A percentile compares a stretch with the other conserved stretches of the same genome.
Conservation (phyloP, 2,329 filamentous ascomycete genomes). For the Arthrobotrys sphaeroides region DNA sequence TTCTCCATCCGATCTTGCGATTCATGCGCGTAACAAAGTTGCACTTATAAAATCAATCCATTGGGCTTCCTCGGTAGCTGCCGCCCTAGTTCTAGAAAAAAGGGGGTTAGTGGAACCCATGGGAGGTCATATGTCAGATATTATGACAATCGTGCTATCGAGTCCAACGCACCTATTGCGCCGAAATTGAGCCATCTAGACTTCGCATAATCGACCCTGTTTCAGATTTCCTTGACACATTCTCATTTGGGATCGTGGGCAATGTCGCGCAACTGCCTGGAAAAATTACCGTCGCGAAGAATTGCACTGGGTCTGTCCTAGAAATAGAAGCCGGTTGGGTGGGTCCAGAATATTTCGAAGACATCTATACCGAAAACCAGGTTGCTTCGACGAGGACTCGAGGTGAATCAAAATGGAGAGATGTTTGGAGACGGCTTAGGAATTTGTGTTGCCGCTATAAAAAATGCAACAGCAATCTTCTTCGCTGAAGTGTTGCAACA, state of each 20-base stretch:
- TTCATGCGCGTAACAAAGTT: constrained; percentile 15
- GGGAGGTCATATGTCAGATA: background rate
- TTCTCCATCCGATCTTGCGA: constrained; percentile 9
- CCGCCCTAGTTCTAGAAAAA: background rate
- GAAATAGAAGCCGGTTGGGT: background rate
- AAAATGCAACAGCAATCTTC: too few species aligned
- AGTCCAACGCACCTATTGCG: background rate
- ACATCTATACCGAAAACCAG: too few species aligned
- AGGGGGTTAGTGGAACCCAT: background rate
- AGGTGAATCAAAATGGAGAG: too few species aligned
- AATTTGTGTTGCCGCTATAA: too few species aligned
- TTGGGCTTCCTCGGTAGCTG: background rate
- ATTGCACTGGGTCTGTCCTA: background rate
- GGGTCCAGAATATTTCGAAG: background rate
- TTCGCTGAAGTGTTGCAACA: too few species aligned
- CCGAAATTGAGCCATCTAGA: background rate
- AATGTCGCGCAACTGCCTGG: background rate
- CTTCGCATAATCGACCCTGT: constrained; percentile 8
- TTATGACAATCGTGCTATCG: background rate
- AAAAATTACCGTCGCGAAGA: constrained; percentile 10
- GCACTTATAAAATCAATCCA: background rate
- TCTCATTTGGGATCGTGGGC: background rate
- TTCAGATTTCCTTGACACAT: background rate
- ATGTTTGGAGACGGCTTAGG: too few species aligned
- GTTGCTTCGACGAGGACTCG: too few species aligned